Conservation (phyloP, 352 stramenopile genomes). For the Sclerospora graminicola region DNA sequence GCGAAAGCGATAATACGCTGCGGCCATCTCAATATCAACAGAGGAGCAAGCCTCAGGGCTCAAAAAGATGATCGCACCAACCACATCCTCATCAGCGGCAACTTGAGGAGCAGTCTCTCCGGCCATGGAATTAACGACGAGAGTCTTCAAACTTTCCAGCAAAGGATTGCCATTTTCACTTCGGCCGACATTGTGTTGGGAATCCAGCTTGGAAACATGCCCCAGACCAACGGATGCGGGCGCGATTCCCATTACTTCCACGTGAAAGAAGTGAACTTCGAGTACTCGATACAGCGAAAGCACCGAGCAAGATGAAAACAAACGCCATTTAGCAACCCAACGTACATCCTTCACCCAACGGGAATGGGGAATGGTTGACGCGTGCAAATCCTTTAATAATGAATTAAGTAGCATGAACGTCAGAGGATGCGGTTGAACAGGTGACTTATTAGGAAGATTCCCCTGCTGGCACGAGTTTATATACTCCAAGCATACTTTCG, state of each 20-base stretch:
- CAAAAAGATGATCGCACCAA: slow-evolving; percentile 37
- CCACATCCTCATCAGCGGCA: slow-evolving; percentile 18
- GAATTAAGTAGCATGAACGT: slow-evolving; percentile 86
- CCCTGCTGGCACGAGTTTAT: slow-evolving; percentile 57
- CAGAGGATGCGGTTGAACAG: slow-evolving; percentile 71
- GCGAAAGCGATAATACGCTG: slow-evolving; percentile 36
- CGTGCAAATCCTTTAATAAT: slow-evolving; percentile 48
- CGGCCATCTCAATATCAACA: slow-evolving; percentile 29
- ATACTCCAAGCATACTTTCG: slow-evolving; percentile 62
- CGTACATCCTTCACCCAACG: slow-evolving; percentile 12
- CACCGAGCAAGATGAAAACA: slow-evolving; percentile 50
- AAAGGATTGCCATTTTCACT: slow-evolving; percentile 40
- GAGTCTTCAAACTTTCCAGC: slow-evolving; percentile 54
- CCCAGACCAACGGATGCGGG: slow-evolving; percentile 79
- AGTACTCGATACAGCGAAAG: slow-evolving; percentile 61
- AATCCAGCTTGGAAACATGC: slow-evolving; percentile 28
- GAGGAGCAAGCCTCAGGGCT: slow-evolving; percentile 16
- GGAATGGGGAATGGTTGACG: slow-evolving; percentile 4
- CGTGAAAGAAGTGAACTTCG: slow-evolving; percentile 79
- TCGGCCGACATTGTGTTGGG: slow-evolving; percentile 10
- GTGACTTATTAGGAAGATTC: slow-evolving; percentile 46
- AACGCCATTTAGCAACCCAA: slow-evolving; percentile 37
- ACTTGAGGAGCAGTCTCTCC: slow-evolving; percentile 8
- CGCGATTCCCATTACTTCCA: slow-evolving; percentile 65
- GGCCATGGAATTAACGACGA: slow-evolving; percentile 47